A percentile compares a stretch with the other conserved stretches of the same genome.
phyloP scores from a whole-genome alignment of 805 yeast species.

The Yarrowia sp. region DNA sequence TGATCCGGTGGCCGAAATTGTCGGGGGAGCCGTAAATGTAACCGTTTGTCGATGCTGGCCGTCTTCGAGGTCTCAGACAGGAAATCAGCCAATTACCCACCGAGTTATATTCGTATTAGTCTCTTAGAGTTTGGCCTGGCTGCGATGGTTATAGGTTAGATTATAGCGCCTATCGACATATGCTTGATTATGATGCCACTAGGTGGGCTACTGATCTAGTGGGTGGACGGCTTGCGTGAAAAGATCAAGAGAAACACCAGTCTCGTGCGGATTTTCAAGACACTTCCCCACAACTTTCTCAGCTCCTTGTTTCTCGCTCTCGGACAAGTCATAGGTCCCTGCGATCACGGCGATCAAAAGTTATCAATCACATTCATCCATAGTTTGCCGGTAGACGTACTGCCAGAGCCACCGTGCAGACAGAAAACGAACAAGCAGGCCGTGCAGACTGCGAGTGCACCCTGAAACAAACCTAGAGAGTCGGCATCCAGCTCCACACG shows the following conservation, averaged over 20 bases:
- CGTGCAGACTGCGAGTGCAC: neutral
- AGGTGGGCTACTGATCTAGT: neutral
- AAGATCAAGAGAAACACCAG: no score
- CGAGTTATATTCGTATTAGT: neutral
- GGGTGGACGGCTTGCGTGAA: neutral
- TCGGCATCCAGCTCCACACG: neutral
- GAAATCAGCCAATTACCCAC: neutral
- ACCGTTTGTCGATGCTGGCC: neutral
- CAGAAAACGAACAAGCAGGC: no score
- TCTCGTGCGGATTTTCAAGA: no score
- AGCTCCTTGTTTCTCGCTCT: neutral
- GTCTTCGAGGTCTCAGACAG: neutral
- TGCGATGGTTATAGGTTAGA: neutral
- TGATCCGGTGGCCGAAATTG: neutral
- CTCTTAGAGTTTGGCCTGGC: neutral
- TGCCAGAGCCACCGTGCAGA: neutral
- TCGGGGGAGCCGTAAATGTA: neutral
- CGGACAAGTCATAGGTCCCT: neutral
- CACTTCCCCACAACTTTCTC: no score
- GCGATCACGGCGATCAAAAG: neutral
- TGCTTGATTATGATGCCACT: slow-evolving; percentile 1
- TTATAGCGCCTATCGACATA: neutral
- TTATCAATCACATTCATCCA: neutral
- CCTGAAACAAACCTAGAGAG: slow-evolving; percentile 2
- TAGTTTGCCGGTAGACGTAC: neutral